Conservation (phyloP, 2,329 filamentous ascomycete species). For the Knoxdaviesia capensis region DNA sequence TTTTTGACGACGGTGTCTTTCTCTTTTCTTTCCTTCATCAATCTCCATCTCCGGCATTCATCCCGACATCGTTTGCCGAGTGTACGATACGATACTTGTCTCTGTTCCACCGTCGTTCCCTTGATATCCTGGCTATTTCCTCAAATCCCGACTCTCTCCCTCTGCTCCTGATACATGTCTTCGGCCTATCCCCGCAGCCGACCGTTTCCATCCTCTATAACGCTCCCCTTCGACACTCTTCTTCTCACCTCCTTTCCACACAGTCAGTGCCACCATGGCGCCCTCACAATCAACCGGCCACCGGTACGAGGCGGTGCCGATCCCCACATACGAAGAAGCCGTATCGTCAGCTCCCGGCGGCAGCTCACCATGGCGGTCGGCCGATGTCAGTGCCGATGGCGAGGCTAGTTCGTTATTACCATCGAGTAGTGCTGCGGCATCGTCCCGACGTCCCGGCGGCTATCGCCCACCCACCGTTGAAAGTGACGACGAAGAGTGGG, state of each 20-base stretch:
- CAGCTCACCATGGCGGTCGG: conserved; percentile 1
- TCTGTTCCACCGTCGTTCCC: too few relatives aligned
- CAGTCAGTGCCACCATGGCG: not conserved
- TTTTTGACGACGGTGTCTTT: too few relatives aligned
- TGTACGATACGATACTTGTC: too few relatives aligned
- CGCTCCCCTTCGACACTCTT: too few relatives aligned
- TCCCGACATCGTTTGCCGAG: too few relatives aligned
- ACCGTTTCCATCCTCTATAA: too few relatives aligned
- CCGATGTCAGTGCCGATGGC: not conserved
- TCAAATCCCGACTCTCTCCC: too few relatives aligned
- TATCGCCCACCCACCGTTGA: conserved; percentile 73
- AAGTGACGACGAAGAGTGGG: conserved; percentile 44
- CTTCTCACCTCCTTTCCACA: not conserved
- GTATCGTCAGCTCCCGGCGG: conserved; percentile 5
- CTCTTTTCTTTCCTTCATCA: too few relatives aligned
- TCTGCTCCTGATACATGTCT: too few relatives aligned
- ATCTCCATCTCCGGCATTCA: too few relatives aligned
- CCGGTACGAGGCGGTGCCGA: conserved; percentile 9
- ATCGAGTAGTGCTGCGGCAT: conserved; percentile 9
- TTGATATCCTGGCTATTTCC: too few relatives aligned
- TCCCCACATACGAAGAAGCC: conserved; percentile 9
- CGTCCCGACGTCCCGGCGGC: conserved; percentile 18
- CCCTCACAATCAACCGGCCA: not conserved
- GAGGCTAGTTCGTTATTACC: conserved; percentile 62
- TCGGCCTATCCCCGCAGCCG: too few relatives aligned